phyloP scores from a whole-genome alignment of 2,329 filamentous ascomycete species.

The Colletotrichum shisoi region DNA sequence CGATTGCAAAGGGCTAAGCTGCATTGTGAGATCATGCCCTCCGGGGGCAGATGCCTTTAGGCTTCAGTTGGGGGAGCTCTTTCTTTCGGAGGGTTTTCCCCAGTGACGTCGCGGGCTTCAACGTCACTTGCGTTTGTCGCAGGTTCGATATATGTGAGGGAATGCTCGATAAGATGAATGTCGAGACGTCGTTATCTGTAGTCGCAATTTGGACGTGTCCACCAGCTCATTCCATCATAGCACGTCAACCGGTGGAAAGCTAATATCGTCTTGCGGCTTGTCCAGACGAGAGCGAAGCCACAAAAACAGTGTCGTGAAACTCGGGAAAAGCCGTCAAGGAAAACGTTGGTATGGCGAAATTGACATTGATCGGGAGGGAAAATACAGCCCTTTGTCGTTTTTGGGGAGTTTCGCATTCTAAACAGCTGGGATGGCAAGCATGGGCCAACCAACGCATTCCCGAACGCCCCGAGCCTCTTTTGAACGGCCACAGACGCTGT shows the following conservation, averaged over 20 bases:
- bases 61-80: background rate
- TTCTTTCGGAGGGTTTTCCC: too few relatives aligned
- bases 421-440: conserved; percentile 34
- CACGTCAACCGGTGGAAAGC: conserved; percentile 6
- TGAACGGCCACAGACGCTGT: conserved; percentile 25
- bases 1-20: conserved; percentile 74
- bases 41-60: conserved; percentile 46
- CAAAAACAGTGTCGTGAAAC: conserved; percentile 8
- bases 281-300: conserved; percentile 15
- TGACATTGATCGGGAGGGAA: conserved; percentile 15
- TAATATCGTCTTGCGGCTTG: conserved; percentile 26
- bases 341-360: conserved; percentile 11
- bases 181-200: conserved; percentile 10
- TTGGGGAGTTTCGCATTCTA: conserved; percentile 39
- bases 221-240: conserved; percentile 30
- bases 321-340: conserved; percentile 19
- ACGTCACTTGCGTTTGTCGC: conserved; percentile 3
- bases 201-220: conserved; percentile 22
- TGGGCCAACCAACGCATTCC: conserved; percentile 15
- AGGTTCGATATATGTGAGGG: background rate
- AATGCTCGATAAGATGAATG: conserved; percentile 17
- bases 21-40: conserved; percentile 59
- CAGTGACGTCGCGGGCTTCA: conserved; percentile 12
- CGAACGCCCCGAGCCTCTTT: conserved; percentile 11
- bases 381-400: conserved; percentile 30